Conservation (phyloP, 2,329 filamentous ascomycete species). For the Ophiocordyceps unilateralis region DNA sequence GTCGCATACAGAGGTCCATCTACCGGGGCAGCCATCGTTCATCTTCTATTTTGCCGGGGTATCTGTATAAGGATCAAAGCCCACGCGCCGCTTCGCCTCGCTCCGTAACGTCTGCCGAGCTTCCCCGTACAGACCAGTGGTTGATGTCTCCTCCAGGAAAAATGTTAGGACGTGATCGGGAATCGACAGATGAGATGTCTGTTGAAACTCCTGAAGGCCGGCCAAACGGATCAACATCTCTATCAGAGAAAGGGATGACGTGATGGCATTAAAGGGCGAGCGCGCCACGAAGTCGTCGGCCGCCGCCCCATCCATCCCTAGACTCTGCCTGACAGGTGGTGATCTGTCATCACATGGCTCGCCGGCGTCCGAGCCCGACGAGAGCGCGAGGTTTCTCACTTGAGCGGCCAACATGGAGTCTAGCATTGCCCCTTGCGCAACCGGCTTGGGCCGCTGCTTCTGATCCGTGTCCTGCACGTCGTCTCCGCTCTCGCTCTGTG, state of each 20-base stretch:
- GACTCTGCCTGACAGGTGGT: background rate
- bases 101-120: conserved; percentile 24
- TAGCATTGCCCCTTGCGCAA: conserved; percentile 10
- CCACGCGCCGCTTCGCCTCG: conserved; percentile 30
- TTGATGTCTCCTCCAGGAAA: conserved; percentile 52
- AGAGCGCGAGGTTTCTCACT: conserved; percentile 21
- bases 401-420: conserved; percentile 22
- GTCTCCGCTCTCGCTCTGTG: conserved; percentile 21
- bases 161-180: conserved; percentile 80
- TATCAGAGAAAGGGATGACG: conserved; percentile 52
- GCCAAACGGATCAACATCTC: conserved; percentile 78
- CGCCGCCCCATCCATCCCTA: conserved; percentile 2
- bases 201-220: conserved; percentile 81
- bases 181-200: conserved; percentile 75
- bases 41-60: conserved; percentile 11
- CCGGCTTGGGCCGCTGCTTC: conserved; percentile 1
- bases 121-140: conserved; percentile 29
- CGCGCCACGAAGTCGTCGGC: conserved; percentile 16
- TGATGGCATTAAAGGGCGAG: conserved; percentile 34
- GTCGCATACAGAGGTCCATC: too few relatives aligned
- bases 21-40: too few relatives aligned
- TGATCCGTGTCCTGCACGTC: conserved; percentile 9
- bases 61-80: conserved; percentile 40
- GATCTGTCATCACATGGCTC: conserved; percentile 1
- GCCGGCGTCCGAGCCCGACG: conserved; percentile 4